A percentile compares a stretch with the other conserved stretches of the same genome.
Evolutionary conservation across 768 basidiomycete species (phyloP).

Genomic region (Tylopilus rubrobrunneus): DNA sequence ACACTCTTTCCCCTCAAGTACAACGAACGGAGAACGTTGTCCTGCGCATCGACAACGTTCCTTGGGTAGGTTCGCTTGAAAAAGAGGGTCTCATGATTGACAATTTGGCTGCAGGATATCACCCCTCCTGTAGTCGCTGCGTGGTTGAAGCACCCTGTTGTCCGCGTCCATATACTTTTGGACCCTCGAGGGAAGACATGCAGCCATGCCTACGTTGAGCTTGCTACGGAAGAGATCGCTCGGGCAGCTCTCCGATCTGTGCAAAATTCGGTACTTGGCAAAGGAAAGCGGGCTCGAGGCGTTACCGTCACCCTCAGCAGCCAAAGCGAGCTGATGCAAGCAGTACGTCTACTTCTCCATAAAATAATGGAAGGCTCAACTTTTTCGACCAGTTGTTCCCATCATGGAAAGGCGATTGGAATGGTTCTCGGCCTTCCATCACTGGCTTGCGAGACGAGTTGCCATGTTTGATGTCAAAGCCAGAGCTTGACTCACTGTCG

Average conservation of each 20-base stretch:
- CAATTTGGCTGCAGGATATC: conserved; percentile 55
- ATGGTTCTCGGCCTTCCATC: conserved; percentile 63
- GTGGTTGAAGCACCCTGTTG: conserved; percentile 66
- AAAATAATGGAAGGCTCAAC: neutral
- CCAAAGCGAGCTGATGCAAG: conserved; percentile 79
- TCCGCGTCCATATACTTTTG: conserved; percentile 71
- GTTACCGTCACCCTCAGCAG: conserved; percentile 80
- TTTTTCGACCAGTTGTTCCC: conserved; percentile 61
- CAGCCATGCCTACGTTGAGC: conserved; percentile 81
- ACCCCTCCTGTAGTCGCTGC: conserved; percentile 66
- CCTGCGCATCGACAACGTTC: conserved; percentile 82
- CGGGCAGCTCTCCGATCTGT: conserved; percentile 61
- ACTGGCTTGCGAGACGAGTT: conserved; percentile 56
- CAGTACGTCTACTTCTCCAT: conserved; percentile 39
- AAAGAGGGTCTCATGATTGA: conserved; percentile 24
- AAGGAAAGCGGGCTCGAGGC: conserved; percentile 73
- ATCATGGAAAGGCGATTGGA: conserved; percentile 73
- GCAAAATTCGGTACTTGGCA: conserved; percentile 58
- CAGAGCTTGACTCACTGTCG: conserved; percentile 61
- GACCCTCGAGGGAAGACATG: conserved; percentile 80
- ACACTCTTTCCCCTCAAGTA: conserved; percentile 7
- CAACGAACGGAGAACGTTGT: conserved; percentile 47
- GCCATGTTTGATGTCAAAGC: conserved; percentile 61
- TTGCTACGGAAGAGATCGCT: conserved; percentile 56
- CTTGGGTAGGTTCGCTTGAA: conserved; percentile 57